A percentile compares a stretch with the other conserved stretches of the same genome.
These are phyloP conservation scores for Fusarium musae DNA, from an alignment of 2,329 filamentous ascomycete species.

Conservation along the genomic window DNA sequence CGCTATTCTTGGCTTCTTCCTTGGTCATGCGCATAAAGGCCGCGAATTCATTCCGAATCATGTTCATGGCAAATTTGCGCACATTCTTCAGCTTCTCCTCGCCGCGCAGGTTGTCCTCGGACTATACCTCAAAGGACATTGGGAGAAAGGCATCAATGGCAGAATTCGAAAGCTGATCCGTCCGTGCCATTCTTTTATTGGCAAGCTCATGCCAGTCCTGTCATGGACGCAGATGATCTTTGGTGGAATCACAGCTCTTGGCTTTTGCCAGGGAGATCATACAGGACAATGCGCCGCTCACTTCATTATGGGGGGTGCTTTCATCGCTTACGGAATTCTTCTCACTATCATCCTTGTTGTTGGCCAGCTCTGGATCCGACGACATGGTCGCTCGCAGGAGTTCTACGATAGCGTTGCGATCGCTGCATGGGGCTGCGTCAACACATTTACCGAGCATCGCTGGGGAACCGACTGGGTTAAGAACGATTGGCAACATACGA, in stretches of 20 bases:
- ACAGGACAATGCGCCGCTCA: slow-evolving; percentile 92
- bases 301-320: slow-evolving; percentile 98
- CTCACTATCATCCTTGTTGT: slow-evolving; percentile 88
- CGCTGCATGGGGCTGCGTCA: slow-evolving; percentile 94
- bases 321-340: slow-evolving; percentile 91
- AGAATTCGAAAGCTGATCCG: slow-evolving; percentile 79
- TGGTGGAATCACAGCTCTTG: slow-evolving; percentile 89
- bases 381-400: slow-evolving; percentile 88
- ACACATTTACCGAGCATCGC: slow-evolving; percentile 96
- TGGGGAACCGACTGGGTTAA: slow-evolving; percentile 91
- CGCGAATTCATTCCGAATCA: slow-evolving; percentile 82
- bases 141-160: slow-evolving; percentile 85
- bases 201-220: slow-evolving; percentile 86
- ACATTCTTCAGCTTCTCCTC: slow-evolving; percentile 82
- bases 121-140: slow-evolving; percentile 87
- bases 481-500: slow-evolving; percentile 97
- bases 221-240: slow-evolving; percentile 96
- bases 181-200: slow-evolving; percentile 79
- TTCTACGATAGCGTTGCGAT: slow-evolving; percentile 96
- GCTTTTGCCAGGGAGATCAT: slow-evolving; percentile 93
- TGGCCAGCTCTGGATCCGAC: slow-evolving; percentile 86
- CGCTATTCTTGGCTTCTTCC: slow-evolving; percentile 85
- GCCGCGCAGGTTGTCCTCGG: slow-evolving; percentile 82
- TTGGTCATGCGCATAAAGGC: slow-evolving; percentile 91
- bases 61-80: slow-evolving; percentile 84